These are phyloP conservation scores for Striga hermonthica DNA, from an alignment of 305 asterid species.

Conservation along the genomic window DNA sequence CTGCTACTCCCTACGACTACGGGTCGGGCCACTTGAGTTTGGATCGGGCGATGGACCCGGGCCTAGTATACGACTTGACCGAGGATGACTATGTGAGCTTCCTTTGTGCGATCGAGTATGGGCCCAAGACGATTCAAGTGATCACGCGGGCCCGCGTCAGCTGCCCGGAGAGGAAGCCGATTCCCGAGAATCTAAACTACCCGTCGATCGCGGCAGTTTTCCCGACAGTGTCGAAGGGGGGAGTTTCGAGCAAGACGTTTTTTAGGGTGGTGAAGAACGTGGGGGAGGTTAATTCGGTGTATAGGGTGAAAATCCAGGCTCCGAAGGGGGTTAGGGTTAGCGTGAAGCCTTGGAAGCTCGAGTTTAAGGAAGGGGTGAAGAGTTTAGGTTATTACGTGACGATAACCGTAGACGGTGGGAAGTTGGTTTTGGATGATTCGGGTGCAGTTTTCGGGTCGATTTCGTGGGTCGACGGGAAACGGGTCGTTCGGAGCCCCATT, in stretches of 20 bases:
- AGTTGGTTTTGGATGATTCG: conserved; percentile 58
- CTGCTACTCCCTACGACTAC: conserved; percentile 67
- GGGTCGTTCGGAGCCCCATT: conserved; percentile 77
- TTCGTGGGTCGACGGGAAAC: conserved; percentile 83
- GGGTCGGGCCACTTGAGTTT: conserved; percentile 87
- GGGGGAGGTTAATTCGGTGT: conserved; percentile 53
- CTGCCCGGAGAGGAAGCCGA: conserved; percentile 69
- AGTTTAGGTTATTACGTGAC: conserved; percentile 66
- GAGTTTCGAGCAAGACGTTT: conserved; percentile 60
- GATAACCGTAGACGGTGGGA: conserved; percentile 47
- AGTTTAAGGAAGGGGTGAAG: conserved; percentile 55
- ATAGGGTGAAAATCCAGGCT: conserved; percentile 46
- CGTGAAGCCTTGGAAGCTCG: conserved; percentile 67
- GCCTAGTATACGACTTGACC: conserved; percentile 70
- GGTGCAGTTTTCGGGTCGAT: conserved; percentile 82
- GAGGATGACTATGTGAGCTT: conserved; percentile 60
- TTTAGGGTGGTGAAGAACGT: conserved; percentile 76
- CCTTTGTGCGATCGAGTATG: conserved; percentile 69
- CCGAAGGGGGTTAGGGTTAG: conserved; percentile 70
- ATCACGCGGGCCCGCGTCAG: conserved; percentile 63
- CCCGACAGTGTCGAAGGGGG: conserved; percentile 48
- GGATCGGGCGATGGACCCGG: conserved; percentile 84
- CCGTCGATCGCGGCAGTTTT: conserved; percentile 75
- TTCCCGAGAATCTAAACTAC: conserved; percentile 73
- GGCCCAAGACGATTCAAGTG: conserved; percentile 80